Evolutionary conservation across 306 rosid genomes (phyloP), one percentile per base, ranked within the genome.

Genomic region (Sphenostylis stenocarpa): DNA sequence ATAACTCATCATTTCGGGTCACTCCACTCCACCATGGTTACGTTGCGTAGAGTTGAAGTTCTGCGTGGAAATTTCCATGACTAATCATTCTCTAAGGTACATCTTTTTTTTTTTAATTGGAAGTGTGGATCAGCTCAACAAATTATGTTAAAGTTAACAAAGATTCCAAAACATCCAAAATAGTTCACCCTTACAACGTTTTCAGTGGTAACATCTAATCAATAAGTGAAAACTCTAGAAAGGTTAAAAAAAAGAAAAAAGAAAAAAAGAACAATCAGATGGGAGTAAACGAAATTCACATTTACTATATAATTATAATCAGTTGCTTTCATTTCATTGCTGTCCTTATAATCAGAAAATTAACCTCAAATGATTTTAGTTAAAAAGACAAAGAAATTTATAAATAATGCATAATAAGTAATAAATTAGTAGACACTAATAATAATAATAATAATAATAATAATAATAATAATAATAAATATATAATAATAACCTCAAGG

Each of bases 401-500:
- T 26, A 26, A 26, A 26, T 26, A 26, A 26, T 2, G n/a, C n/a
- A n/a, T n/a, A n/a, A n/a, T n/a, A n/a, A n/a, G 28, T 26, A 26
- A 26, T 26, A 1, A 26, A 26, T 26, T 26, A 26, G 2, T 29
- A 29, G 2, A 6, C 6, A 33, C 0, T 33, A 33, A 6, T 33
- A 33, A 20, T 19, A 53, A 9, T 53, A 72, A 23, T 21, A 58
- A 39, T n/a, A n/a, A n/a, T n/a, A n/a, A n/a, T n/a, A n/a, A n/a
- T 33, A 33, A 6, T 33, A 33, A 20, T 19, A 53, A 9, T 53
- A 72, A 23, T n/a, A 21, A 16, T 3, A 15, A 61, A 70, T n/a
- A 19, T 3, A 1, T 5, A 6, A 57, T 65, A 12, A 13, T 68
- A 82, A 92, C 99, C 96, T 95, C 38, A 1, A 95, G 74, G 87